phyloP scores from a whole-genome alignment of 345 rosid genomes.

The Dovyalis caffra region DNA sequence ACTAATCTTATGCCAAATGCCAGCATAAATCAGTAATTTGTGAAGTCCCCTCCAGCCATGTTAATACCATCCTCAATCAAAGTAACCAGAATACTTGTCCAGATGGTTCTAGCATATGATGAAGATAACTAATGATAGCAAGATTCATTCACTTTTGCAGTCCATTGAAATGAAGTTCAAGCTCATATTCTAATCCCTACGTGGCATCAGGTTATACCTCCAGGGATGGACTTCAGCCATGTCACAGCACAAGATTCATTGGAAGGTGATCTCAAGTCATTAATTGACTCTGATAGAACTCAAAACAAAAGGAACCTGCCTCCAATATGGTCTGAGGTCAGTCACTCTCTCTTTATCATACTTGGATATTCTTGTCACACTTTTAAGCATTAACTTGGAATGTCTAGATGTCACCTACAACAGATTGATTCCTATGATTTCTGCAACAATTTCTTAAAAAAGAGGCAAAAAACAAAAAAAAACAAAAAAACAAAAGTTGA shows the following conservation, averaged over 20 bases:
- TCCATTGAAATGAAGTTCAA: neutral
- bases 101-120: neutral
- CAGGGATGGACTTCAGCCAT: conserved; percentile 71
- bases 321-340: conserved; percentile 84
- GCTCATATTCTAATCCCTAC: neutral
- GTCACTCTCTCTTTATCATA: conserved; percentile 2
- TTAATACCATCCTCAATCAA: neutral
- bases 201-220: conserved; percentile 56
- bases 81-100: neutral
- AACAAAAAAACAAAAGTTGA: neutral
- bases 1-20: neutral
- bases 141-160: neutral
- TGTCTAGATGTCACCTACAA: neutral
- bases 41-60: neutral
- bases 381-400: no score
- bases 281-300: conserved; percentile 54
- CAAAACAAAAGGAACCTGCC: conserved; percentile 69
- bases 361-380: neutral
- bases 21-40: no score
- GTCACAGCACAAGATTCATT: conserved; percentile 49
- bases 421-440: neutral
- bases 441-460: no score
- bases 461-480: no score
- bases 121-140: neutral
- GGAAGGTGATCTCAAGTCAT: conserved; percentile 56